Base-by-base conservation (phyloP, 495 filamentous ascomycete species). In the Podospora appendiculata region DNA sequence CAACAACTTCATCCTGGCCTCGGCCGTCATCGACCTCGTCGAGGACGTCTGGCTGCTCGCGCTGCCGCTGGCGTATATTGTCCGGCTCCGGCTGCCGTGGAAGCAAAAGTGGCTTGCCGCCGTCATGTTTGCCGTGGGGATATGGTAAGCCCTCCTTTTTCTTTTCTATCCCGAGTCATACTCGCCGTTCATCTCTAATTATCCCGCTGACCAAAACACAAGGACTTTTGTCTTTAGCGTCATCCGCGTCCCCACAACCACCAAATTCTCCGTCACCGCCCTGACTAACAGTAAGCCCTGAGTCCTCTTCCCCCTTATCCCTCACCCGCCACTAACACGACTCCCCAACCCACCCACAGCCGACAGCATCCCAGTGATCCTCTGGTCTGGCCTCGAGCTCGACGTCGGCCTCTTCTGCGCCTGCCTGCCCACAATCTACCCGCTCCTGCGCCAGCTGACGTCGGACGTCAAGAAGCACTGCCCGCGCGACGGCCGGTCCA, bases 71-170 rank as follows among this genome's bases (percentile, higher is more conserved):
- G 53, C 64, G 8, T 55, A 67, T 54, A 49, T 74, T 7, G 41
- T 64, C 43, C 43, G 34, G 18, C 55, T 74, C 32, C 62, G 68
- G 14, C 32, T 68, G 45, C 54, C 58, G 40, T 59, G 58, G 60
- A 66, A 62, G 56, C 70, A 67, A 55, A 70, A 64, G 59, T 38
- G 69, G 18, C 56, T 58, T 49, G 54, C 64, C 1, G 49, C 45
- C 2, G 16, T 70, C 33, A 71, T 74, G 69, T 72, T 74, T 59
- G 55, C 51, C 18, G 56, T 72, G 11, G 70, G 70, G 8, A 58
- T 55, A 17, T 57, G 60, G 70, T 73, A 44, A 48, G 65, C 58
- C 14, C 19, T 11, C 18, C 11, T 19, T 46, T 46, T 0, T 25
- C 25, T 25, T 25, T n/a, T n/a, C n/a, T n/a, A n/a, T n/a, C n/a